A percentile compares a stretch with the other conserved stretches of the same genome.
These are phyloP conservation scores for Rhizophagus clarus DNA, from an alignment of 192 early-diverging fungal species.

Conservation along the genomic window DNA sequence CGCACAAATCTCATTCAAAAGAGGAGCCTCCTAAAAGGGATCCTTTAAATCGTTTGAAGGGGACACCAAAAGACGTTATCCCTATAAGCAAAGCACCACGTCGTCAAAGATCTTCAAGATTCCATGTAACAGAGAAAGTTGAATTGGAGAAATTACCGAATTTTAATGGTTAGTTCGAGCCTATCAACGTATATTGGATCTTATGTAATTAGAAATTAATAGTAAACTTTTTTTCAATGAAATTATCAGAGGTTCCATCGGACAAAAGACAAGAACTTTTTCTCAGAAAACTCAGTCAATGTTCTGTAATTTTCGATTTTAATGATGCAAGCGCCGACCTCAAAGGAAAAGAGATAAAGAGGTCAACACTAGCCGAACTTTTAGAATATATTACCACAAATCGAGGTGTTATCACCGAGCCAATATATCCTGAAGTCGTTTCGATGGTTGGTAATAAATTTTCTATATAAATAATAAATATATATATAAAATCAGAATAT, in stretches of 20 bases:
- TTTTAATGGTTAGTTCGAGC: conserved; percentile 67
- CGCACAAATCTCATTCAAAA: conserved; percentile 32
- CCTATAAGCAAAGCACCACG: conserved; percentile 79
- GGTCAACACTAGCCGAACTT: conserved; percentile 86
- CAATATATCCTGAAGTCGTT: conserved; percentile 90
- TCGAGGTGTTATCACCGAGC: conserved; percentile 85
- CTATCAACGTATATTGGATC: not conserved
- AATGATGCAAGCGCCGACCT: conserved; percentile 86
- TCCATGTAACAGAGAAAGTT: conserved; percentile 79
- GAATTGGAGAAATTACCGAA: conserved; percentile 75
- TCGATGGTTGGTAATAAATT: conserved; percentile 74
- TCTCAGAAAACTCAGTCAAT: conserved; percentile 89
- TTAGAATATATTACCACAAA: conserved; percentile 92
- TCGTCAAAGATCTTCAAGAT: conserved; percentile 84
- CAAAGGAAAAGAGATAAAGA: conserved; percentile 96
- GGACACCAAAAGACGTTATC: conserved; percentile 67
- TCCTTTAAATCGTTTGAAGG: conserved; percentile 53
- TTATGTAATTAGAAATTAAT: not conserved
- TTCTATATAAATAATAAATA: not conserved
- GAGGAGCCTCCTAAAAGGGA: conserved; percentile 49
- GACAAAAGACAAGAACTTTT: conserved; percentile 87
- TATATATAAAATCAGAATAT: conserved; percentile 3
- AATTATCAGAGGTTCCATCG: conserved; percentile 69
- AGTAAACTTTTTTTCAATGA: not conserved
- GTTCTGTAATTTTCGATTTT: conserved; percentile 94